phyloP scores from a whole-genome alignment of 805 yeast species.

The Brettanomyces sp. region DNA sequence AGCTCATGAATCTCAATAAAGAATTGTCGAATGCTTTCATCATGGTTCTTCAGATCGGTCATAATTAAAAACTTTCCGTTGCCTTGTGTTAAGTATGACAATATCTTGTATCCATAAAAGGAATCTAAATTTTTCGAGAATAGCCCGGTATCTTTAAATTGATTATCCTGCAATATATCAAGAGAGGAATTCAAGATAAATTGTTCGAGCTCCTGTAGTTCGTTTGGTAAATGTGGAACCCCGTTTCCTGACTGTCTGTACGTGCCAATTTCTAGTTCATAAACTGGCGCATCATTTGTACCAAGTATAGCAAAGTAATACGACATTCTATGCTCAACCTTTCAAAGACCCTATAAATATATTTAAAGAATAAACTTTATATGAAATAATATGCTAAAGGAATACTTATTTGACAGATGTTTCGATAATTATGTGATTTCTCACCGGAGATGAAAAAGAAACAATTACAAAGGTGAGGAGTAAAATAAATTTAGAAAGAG shows the following conservation, averaged over 20 bases:
- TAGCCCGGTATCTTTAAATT: conserved; percentile 61
- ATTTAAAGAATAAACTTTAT: neutral
- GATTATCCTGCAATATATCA: conserved; percentile 85
- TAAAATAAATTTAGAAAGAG: too few species aligned
- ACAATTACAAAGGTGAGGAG: too few species aligned
- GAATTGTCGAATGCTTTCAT: conserved; percentile 73
- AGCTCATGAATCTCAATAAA: conserved; percentile 80
- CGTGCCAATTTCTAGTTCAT: conserved; percentile 80
- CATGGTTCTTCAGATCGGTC: conserved; percentile 49
- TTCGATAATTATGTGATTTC: neutral
- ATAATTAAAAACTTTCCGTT: conserved; percentile 72
- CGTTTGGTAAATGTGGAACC: conserved; percentile 50
- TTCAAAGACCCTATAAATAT: neutral
- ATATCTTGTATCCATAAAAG: conserved; percentile 74
- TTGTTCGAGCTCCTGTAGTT: conserved; percentile 73
- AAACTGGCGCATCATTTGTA: conserved; percentile 74
- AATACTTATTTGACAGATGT: neutral
- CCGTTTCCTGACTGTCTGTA: conserved; percentile 63
- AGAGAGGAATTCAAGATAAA: conserved; percentile 82
- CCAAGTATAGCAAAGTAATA: conserved; percentile 86
- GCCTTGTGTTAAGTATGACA: conserved; percentile 82
- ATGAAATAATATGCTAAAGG: too few species aligned
- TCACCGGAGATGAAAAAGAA: too few species aligned
- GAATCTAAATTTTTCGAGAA: conserved; percentile 75
- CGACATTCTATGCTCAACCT: conserved; percentile 40